These are phyloP conservation scores for Boletus eberwhitei DNA, from an alignment of 768 basidiomycete genomes.

Conservation along the genomic window DNA sequence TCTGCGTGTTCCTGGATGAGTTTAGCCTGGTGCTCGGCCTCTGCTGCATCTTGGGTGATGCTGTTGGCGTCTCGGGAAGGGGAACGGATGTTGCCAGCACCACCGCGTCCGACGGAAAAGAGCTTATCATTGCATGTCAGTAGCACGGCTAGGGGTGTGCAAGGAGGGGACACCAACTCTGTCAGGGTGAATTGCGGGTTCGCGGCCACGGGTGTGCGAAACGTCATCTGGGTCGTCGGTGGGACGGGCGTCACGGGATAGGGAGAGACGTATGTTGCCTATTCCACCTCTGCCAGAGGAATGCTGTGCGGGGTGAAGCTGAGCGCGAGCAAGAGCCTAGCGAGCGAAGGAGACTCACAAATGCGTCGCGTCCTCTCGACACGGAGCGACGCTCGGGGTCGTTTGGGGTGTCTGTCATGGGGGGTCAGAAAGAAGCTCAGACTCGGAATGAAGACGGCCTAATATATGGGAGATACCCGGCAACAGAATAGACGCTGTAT, in stretches of 20 bases:
- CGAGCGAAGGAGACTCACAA: conserved; percentile 38
- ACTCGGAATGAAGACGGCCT: background rate
- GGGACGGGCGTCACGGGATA: conserved; percentile 43
- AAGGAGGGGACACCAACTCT: conserved; percentile 29
- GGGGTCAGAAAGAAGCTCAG: background rate
- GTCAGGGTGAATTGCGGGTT: conserved; percentile 39
- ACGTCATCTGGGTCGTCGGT: conserved; percentile 52
- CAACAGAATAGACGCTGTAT: background rate
- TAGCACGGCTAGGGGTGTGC: background rate
- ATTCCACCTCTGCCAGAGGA: conserved; percentile 67
- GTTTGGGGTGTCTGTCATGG: conserved; percentile 25
- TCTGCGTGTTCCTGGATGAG: conserved; percentile 29
- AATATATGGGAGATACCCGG: no score
- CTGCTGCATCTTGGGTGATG: conserved; percentile 25
- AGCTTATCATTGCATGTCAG: conserved; percentile 1
- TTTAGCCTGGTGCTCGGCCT: conserved; percentile 24
- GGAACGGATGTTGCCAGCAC: conserved; percentile 81
- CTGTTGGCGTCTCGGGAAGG: conserved; percentile 54
- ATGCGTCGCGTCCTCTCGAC: conserved; percentile 58
- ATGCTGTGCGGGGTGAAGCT: conserved; percentile 28
- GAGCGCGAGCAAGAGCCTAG: background rate
- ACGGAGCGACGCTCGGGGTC: conserved; percentile 41
- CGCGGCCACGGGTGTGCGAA: conserved; percentile 56
- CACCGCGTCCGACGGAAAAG: conserved; percentile 71
- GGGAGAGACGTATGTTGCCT: conserved; percentile 58